Evolutionary conservation across 805 yeast species (phyloP), one percentile per base, ranked within the genome.

Genomic region (Ascoidea rubescens): DNA sequence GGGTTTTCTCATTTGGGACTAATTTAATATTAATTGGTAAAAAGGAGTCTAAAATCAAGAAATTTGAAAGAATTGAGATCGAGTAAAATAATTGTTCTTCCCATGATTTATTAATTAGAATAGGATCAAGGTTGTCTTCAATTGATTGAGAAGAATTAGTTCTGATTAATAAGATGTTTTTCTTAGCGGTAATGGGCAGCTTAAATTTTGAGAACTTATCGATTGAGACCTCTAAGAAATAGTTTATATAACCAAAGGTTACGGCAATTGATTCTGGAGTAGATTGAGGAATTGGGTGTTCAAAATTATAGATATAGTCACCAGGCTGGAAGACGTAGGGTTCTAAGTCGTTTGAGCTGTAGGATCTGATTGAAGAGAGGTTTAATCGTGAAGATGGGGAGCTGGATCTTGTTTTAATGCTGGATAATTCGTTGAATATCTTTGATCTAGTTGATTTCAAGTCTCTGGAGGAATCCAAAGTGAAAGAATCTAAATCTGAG

Each of bases 241-340:
- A 93, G 43, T 67, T 62, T 2, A 89, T 95, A 12, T 77, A 72
- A 1, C 99, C 99, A 67, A 87, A 89, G 5, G 89, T 80, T 12
- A 87, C 87, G 44, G 70, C 68, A 4, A 84, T 75, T 0, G 95
- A 62, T 64, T 93, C 99, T 0, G 97, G 97, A 31, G 82, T 71
- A 12, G 85, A 79, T 8, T 90, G 77, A 5, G 87, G 91, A 31
- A 93, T 72, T 5, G 95, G 83, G 54, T 89, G 87, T 65, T 93
- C 99, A 65, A 93, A 91, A 54, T 87, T 84, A 70, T 91, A 93
- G 48, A 88, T 75, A 62, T 93, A 93, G 60, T 90, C 97, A 21
- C 98, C 99, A 0, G 95, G 88, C 28, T 75, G 71, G 58, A 91
- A 90, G 4, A 69, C 65, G 49, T 73, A 74, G 58, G 67, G 57